These are phyloP conservation scores for Epichloe bromicola DNA, from an alignment of 2,329 filamentous ascomycete genomes.

Conservation along the genomic window DNA sequence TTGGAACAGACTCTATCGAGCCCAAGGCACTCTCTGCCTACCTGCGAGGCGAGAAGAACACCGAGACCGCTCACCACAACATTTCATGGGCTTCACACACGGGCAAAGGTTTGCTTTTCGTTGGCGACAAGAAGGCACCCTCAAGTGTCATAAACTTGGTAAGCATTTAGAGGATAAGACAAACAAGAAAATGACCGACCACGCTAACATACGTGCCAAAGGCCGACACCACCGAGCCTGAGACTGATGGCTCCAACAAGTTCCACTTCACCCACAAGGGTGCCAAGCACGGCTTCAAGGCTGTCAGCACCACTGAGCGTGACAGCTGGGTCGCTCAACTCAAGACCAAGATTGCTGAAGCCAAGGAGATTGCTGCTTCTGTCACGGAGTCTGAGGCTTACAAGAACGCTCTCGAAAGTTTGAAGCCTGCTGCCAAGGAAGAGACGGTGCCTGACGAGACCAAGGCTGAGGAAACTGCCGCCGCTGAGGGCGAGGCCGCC, in stretches of 20 bases:
- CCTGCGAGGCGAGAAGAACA: slow-evolving; percentile 78
- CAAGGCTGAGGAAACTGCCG: slow-evolving; percentile 17
- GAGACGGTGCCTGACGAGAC: slow-evolving; percentile 17
- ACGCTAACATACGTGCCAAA: slow-evolving; percentile 16
- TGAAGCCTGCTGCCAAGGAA: slow-evolving; percentile 30
- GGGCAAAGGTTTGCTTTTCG: slow-evolving; percentile 89
- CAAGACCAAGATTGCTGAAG: slow-evolving; percentile 71
- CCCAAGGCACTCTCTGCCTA: slow-evolving; percentile 62
- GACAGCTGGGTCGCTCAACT: slow-evolving; percentile 84
- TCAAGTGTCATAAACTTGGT: slow-evolving; percentile 77
- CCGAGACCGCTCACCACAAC: slow-evolving; percentile 59
- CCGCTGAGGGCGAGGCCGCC: slow-evolving; percentile 15
- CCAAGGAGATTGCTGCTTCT: slow-evolving; percentile 63
- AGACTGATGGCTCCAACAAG: slow-evolving; percentile 63
- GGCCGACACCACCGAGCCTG: slow-evolving; percentile 54
- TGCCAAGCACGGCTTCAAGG: slow-evolving; percentile 93
- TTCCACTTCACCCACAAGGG: slow-evolving; percentile 77
- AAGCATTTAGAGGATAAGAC: slow-evolving; percentile 22
- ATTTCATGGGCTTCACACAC: slow-evolving; percentile 87
- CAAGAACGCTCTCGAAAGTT: slow-evolving; percentile 70
- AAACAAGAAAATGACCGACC: neutral
- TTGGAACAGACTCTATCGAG: slow-evolving; percentile 60
- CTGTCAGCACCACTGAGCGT: slow-evolving; percentile 58
- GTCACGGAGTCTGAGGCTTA: slow-evolving; percentile 73
- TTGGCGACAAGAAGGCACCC: slow-evolving; percentile 72